A percentile compares a stretch with the other conserved stretches of the same genome.
These are phyloP conservation scores for Heliocybe sulcata DNA, from an alignment of 1,284 basidiomycete genomes.

Conservation along the genomic window DNA sequence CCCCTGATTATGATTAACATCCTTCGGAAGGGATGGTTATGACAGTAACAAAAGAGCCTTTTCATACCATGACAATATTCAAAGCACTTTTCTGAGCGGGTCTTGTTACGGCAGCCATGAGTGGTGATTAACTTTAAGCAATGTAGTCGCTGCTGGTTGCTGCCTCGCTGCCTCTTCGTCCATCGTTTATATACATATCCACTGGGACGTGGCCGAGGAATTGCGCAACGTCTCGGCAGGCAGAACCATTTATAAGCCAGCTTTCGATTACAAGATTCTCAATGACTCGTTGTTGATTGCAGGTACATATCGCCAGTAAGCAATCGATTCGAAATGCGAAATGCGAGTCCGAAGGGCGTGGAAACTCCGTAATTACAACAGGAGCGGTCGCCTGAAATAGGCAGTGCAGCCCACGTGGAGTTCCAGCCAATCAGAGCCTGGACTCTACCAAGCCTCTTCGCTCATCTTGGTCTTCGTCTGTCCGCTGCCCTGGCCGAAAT, in stretches of 20 bases:
- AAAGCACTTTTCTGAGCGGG: constrained; percentile 2
- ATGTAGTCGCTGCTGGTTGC: too few species aligned
- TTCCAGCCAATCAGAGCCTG: not conserved
- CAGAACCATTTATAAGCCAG: too few species aligned
- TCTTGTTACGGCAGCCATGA: not conserved
- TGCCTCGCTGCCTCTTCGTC: too few species aligned
- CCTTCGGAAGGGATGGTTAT: too few species aligned
- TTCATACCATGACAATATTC: constrained; percentile 1
- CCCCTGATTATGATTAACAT: constrained; percentile 13
- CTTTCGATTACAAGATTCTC: too few species aligned
- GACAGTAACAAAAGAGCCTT: not conserved
- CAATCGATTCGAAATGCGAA: too few species aligned
- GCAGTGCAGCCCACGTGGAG: constrained; percentile 9
- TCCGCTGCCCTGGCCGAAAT: constrained; percentile 8
- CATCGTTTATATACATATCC: too few species aligned
- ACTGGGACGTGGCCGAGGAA: too few species aligned
- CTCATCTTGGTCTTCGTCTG: not conserved
- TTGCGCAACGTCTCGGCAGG: too few species aligned
- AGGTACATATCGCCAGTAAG: too few species aligned
- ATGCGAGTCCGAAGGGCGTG: not conserved
- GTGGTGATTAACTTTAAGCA: too few species aligned
- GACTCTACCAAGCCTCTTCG: not conserved
- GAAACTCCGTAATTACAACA: not conserved
- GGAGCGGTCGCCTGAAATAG: not conserved
- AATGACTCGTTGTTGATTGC: too few species aligned